Evolutionary conservation across 306 rosid species (phyloP), one percentile per base, ranked within the genome.

Genomic region (Cicer arietinum): DNA sequence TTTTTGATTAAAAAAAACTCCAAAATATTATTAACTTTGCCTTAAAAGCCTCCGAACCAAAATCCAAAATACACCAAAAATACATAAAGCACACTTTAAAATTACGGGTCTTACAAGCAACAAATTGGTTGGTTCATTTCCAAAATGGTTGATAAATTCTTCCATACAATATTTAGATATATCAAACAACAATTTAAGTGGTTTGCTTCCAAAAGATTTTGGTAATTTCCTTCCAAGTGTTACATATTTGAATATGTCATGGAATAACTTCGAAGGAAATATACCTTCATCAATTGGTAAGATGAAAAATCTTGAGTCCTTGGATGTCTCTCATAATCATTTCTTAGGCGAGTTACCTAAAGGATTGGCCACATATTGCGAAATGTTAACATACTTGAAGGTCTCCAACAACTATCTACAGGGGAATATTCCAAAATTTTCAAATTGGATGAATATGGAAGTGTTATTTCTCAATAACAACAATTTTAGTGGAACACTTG

Each of bases 261-360:
- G 2, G 10, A 83, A 83, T 35, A 47, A n/a, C 0, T 83, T 79
- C 17, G 63, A 54, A 63, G 84, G 79, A 22, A 46, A 6, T 6
- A 54, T 79, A 48, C 87, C 79, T 0, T 11, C 68, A 14, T 79
- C 81, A 17, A 41, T 79, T 39, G 35, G 78, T 58, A 20, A 78
- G 8, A 74, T 82, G 74, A 7, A 17, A n/a, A 1, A 10, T 6
- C 10, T 77, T 13, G 0, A 0, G 1, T 0, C 0, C 1, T 47
- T 83, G 73, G 81, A 83, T 52, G 13, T 83, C 13, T 83, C 86
- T 0, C 1, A 75, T 14, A 83, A 70, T 30, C 0, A 6, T 7
- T 70, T 83, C 22, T 44, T 44, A 0, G 81, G 81, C 4, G 60
- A 70, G 44, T 16, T 82, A 17, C 78, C 78, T 0, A 8, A 25